Conservation (phyloP, 768 basidiomycete genomes). For the Lactarius deliciosus region DNA sequence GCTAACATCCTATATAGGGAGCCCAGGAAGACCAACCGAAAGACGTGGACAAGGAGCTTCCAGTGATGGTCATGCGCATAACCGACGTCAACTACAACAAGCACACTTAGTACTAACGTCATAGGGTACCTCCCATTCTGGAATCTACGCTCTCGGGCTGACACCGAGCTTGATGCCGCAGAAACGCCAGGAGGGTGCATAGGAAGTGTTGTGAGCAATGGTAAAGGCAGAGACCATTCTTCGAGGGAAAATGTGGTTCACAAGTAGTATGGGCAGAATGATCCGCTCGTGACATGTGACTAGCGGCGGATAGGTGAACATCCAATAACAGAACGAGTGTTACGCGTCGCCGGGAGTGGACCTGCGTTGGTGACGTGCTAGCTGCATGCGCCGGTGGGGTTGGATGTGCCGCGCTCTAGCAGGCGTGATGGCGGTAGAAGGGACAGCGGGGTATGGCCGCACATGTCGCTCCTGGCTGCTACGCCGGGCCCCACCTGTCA, state of each 20-base stretch:
- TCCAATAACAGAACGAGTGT: no score
- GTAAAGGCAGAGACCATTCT: constrained; percentile 74
- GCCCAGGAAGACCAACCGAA: constrained; percentile 30
- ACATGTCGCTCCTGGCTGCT: no score
- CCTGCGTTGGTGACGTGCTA: no score
- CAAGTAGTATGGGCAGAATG: no score
- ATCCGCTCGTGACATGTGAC: no score
- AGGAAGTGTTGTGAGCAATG: constrained; percentile 41
- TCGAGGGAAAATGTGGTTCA: constrained; percentile 42
- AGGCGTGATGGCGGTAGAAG: no score
- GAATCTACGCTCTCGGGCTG: background rate
- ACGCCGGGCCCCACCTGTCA: no score
- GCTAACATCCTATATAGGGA: constrained; percentile 34
- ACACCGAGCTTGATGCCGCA: constrained; percentile 27
- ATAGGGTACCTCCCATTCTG: constrained; percentile 38
- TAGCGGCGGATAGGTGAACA: no score
- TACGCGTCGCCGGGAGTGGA: no score
- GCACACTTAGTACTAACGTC: constrained; percentile 51
- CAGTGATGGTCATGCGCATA: constrained; percentile 44
- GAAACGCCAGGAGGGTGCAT: constrained; percentile 78
- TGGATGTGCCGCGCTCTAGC: no score
- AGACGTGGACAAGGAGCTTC: constrained; percentile 34
- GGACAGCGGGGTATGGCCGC: no score
- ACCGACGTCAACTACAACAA: constrained; percentile 53
- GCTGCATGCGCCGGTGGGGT: no score